Evolutionary conservation across 2,329 filamentous ascomycete genomes (phyloP), one percentile per base, ranked within the genome.

Genomic region (Coleophoma crateriformis): DNA sequence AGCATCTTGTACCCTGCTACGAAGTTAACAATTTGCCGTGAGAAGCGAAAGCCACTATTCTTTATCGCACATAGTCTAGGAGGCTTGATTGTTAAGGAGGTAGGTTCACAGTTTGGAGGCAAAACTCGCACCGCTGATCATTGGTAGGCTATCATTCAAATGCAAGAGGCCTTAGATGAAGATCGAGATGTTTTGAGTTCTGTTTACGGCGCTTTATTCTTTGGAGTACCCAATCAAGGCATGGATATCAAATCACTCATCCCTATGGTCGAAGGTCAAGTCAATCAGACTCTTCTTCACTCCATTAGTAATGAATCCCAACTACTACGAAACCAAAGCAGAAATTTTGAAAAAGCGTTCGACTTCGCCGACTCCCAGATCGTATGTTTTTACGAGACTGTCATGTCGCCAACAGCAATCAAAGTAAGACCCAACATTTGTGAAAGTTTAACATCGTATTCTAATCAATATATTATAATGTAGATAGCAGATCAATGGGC

Each of bases 211-310:
- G 44, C 52, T n/a, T 41, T 54, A 17, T 58, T 58, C 47, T 58
- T 57, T 35, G 54, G 56, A 3, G 56, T 58, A 15, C 56, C 54
- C 3, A 50, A 53, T 42, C 42, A 57, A 41, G 56, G 56, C 34
- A 57, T 58, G 50, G 54, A 58, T 35, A 55, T 55, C 34, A 48
- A 13, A 17, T 58, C 56, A 12, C 50, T 58, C 27, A 49, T 55
- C n/a, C 48, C 50, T n/a, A 55, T 58, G 45, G 56, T 55, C 12
- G 34, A 45, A 41, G 47, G 51, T 44, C 46, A 51, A 38, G 15
- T 22, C 10, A 51, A 49, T 32, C 10, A 48, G 35, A 13, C 3
- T 6, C 32, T 52, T 27, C 43, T 52, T 32, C 42, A 46, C 32
- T 38, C 35, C 11, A 13, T 38, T 15, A 15, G 35, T 14, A 45